Percentiles rank a stretch among this genome's conserved stretches.
These are phyloP conservation scores for Trichophyton equinum DNA, from an alignment of 2,329 filamentous ascomycete species.

Conservation along the genomic window DNA sequence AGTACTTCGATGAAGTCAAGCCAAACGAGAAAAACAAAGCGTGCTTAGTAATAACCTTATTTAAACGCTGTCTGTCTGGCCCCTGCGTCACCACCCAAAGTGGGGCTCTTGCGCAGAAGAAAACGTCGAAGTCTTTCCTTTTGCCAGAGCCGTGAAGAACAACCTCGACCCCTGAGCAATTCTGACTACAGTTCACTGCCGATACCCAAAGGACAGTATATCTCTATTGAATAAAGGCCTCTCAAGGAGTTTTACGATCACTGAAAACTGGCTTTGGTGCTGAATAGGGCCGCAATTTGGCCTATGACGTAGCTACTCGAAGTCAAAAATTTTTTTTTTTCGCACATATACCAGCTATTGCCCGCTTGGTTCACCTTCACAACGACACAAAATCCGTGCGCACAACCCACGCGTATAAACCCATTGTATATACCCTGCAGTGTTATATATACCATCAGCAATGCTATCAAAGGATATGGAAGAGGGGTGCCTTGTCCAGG, in stretches of 20 bases:
- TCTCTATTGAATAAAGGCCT: not conserved
- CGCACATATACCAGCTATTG: not conserved
- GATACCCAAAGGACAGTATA: not conserved
- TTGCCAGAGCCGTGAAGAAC: not conserved
- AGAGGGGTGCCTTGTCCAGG: not conserved
- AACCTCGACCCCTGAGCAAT: not conserved
- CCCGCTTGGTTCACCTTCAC: not conserved
- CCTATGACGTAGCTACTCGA: not conserved
- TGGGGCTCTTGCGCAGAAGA: not conserved
- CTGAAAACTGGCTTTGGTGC: not conserved
- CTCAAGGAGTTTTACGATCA: not conserved
- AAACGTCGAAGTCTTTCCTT: not conserved
- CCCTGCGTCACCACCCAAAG: not conserved
- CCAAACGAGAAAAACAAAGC: not conserved
- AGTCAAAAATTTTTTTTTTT: not conserved
- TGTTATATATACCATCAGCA: not conserved
- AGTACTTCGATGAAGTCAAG: not conserved
- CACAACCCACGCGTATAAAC: not conserved
- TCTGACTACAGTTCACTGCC: not conserved
- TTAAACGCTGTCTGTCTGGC: not conserved
- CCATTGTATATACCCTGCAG: not conserved
- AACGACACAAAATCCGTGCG: too few species aligned
- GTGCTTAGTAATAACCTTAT: not conserved
- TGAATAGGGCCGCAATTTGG: not conserved
- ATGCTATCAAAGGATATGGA: conserved; percentile 1